Percentiles rank a stretch among this genome's conserved stretches.
These are phyloP conservation scores for Hamigera avellanea DNA, from an alignment of 495 filamentous ascomycete species.

Conservation along the genomic window DNA sequence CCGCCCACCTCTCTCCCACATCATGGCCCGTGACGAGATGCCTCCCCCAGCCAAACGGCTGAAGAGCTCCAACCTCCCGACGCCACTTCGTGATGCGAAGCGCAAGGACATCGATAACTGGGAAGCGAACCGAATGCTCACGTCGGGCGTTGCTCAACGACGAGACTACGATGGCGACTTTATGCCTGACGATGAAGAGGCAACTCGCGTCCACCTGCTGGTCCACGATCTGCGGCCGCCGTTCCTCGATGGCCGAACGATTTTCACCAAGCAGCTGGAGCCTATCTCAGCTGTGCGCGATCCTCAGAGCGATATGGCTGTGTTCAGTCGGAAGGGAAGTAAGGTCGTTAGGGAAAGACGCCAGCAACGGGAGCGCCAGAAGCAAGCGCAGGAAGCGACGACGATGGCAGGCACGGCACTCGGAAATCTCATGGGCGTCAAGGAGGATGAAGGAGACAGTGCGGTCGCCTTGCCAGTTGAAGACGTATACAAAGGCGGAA, in stretches of 20 bases:
- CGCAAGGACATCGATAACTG: slow-evolving; percentile 94
- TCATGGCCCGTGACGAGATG: slow-evolving; percentile 28
- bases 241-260: slow-evolving; percentile 85
- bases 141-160: slow-evolving; percentile 87
- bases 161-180: slow-evolving; percentile 71
- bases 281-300: slow-evolving; percentile 89
- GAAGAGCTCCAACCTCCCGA: slow-evolving; percentile 29
- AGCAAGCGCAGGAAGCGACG: slow-evolving; percentile 91
- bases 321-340: slow-evolving; percentile 94
- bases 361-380: slow-evolving; percentile 86
- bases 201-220: slow-evolving; percentile 78
- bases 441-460: slow-evolving; percentile 88
- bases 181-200: slow-evolving; percentile 84
- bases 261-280: slow-evolving; percentile 96
- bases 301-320: slow-evolving; percentile 96
- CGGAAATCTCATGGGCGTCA: slow-evolving; percentile 89
- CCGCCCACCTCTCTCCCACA: neutral
- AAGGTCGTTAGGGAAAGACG: slow-evolving; percentile 82
- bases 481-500: slow-evolving; percentile 52
- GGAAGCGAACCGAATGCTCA: slow-evolving; percentile 98
- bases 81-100: slow-evolving; percentile 42
- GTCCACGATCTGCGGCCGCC: slow-evolving; percentile 92
- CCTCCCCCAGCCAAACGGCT: slow-evolving; percentile 32
- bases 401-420: slow-evolving; percentile 85
- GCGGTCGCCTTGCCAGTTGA: slow-evolving; percentile 67